Conservation (phyloP, 805 yeast genomes). For the Wickerhamomyces ciferrii region DNA sequence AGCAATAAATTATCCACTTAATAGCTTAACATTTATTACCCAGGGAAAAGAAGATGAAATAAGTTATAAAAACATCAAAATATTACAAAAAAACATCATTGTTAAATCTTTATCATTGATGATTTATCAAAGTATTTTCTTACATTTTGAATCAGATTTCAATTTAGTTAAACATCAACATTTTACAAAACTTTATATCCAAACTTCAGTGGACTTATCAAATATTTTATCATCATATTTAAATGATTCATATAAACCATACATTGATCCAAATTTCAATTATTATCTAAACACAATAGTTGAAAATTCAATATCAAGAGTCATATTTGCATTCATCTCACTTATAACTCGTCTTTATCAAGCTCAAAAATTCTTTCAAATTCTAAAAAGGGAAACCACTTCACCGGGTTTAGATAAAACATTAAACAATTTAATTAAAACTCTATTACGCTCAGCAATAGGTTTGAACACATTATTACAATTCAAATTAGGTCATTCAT, state of each 20-base stretch:
- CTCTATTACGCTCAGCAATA: slow-evolving; percentile 7
- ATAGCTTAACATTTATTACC: neutral
- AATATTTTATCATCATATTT: slow-evolving; percentile 12
- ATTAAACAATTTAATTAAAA: slow-evolving; percentile 1
- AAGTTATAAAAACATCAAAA: slow-evolving; percentile 11
- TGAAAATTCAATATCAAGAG: slow-evolving; percentile 15
- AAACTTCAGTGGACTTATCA: slow-evolving; percentile 8
- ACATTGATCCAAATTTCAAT: slow-evolving; percentile 10
- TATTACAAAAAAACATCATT: slow-evolving; percentile 7
- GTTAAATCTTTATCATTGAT: slow-evolving; percentile 4
- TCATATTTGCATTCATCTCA: slow-evolving; percentile 9
- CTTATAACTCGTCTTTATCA: slow-evolving; percentile 16
- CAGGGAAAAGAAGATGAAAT: slow-evolving; percentile 1
- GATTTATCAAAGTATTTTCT: slow-evolving; percentile 12
- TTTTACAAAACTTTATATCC: slow-evolving; percentile 2
- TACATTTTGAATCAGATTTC: slow-evolving; percentile 16
- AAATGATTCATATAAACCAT: slow-evolving; percentile 7
- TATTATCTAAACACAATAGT: slow-evolving; percentile 13
- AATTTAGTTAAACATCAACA: slow-evolving; percentile 9
- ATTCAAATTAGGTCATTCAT: slow-evolving; percentile 14
- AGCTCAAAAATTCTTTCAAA: slow-evolving; percentile 14
- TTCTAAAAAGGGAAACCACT: no score
- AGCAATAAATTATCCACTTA: slow-evolving; percentile 13
- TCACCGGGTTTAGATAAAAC: no score
- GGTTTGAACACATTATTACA: slow-evolving; percentile 16